Conservation (phyloP, 371 early-diverging fungal species). For the Zopfochytrium polystomum region DNA sequence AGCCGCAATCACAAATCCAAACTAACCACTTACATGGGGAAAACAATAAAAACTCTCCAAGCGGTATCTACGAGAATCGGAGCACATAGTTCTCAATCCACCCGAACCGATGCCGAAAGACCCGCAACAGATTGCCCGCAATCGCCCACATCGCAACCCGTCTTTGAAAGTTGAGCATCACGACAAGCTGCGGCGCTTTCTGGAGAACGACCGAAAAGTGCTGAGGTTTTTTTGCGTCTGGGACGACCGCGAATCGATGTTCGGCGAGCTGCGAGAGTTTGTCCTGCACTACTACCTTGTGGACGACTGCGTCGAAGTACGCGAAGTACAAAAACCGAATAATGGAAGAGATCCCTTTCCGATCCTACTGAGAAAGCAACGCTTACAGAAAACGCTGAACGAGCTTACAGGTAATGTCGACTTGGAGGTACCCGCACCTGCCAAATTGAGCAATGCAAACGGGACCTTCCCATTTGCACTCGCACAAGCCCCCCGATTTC, state of each 20-base stretch:
- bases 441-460: not conserved
- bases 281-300: slow-evolving; percentile 57
- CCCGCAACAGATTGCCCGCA: slow-evolving; percentile 41
- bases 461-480: not conserved
- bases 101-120: slow-evolving; percentile 50
- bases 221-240: slow-evolving; percentile 57
- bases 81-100: slow-evolving; percentile 43
- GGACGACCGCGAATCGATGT: slow-evolving; percentile 56
- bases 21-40: too few relatives aligned
- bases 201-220: slow-evolving; percentile 57
- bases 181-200: slow-evolving; percentile 49
- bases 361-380: slow-evolving; percentile 48
- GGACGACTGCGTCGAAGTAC: slow-evolving; percentile 54
- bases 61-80: slow-evolving; percentile 47
- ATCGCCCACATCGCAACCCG: slow-evolving; percentile 37
- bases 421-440: not conserved
- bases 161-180: slow-evolving; percentile 23
- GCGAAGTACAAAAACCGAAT: slow-evolving; percentile 55
- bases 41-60: not conserved
- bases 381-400: slow-evolving; percentile 45
- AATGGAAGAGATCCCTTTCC: slow-evolving; percentile 55
- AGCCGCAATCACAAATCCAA: too few relatives aligned
- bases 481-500: not conserved
- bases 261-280: slow-evolving; percentile 57
- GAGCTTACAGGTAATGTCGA: slow-evolving; percentile 38